Evolutionary conservation across 2,329 filamentous ascomycete species (phyloP), one percentile per base, ranked within the genome.

Genomic region (Fusarium praegraminearum): DNA sequence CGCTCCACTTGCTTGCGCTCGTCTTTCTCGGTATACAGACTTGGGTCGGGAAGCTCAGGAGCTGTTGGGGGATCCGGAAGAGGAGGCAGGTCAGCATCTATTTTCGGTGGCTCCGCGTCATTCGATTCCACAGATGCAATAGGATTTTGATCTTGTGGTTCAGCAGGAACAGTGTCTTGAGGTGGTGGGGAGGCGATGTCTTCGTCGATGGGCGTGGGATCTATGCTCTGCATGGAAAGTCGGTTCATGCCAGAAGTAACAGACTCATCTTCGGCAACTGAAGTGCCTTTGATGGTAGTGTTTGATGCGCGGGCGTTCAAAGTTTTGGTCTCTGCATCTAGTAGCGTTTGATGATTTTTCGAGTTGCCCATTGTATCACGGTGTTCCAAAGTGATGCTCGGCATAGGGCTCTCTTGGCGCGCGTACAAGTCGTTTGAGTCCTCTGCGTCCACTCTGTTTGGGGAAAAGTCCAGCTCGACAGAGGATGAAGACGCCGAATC

Each of bases 1-100:
- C 90, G 91, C 72, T 93, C 89, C 2, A 89, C 90, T 41, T 89
- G 84, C 72, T 91, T 93, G 11, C 88, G 87, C 30, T 87, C 82
- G 9, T 88, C 86, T 73, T 90, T 90, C 78, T 93, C 89, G 3
- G 84, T 80, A 75, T 88, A 90, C 47, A 83, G 80, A 45, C 83
- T 81, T 2, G 90, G 77, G 70, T 93, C 85, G 3, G 90, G 85
- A 10, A 75, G 62, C 2, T 68, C 63, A 5, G 78, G 79, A 4
- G 83, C 79, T 7, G 80, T 67, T 2, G 91, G 91, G 5, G 85
- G 73, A 11, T 83, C 78, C 4, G 84, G 83, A 35, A 87, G 80
- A 0, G 80, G 73, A 18, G 69, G 57, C 11, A 72, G 51, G 32
- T 71, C 62, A 24, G 58, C 56, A 13, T 73, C 70, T 28, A 62